Conservation (phyloP, 208 protist genomes). For the Vickermania spadyakhi region DNA sequence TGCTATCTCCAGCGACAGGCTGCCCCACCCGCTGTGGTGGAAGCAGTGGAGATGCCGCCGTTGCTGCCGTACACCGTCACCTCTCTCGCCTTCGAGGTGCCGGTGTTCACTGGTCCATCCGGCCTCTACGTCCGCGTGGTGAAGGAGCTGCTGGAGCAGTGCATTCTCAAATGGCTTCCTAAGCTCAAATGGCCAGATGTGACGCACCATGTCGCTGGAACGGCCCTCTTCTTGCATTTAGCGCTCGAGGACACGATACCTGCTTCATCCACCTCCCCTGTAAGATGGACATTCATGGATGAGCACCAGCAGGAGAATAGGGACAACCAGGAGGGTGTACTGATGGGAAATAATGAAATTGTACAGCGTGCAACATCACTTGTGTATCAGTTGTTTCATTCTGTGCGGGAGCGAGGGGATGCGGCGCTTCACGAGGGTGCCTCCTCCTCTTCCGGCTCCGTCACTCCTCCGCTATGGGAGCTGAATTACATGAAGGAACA, state of each 20-base stretch:
- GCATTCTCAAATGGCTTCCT: conserved; percentile 48
- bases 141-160: conserved; percentile 37
- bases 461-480: too few species aligned
- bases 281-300: too few species aligned
- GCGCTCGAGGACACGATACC: conserved; percentile 62
- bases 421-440: too few species aligned
- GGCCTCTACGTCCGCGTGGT: neutral
- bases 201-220: conserved; percentile 59
- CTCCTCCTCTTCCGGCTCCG: too few species aligned
- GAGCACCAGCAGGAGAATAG: too few species aligned
- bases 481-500: neutral
- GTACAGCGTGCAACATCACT: too few species aligned
- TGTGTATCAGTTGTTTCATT: too few species aligned
- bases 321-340: too few species aligned
- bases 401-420: too few species aligned
- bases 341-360: too few species aligned
- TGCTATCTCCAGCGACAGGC: neutral
- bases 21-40: conserved; percentile 20
- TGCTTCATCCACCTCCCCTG: too few species aligned
- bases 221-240: conserved; percentile 58
- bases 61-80: neutral
- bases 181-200: conserved; percentile 47
- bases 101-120: too few species aligned
- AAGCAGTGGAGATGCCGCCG: conserved; percentile 29
- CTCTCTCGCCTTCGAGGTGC: neutral